Evolutionary conservation across 129 eudicot genomes (phyloP).

Genomic region (Dittrichia graveolens): DNA sequence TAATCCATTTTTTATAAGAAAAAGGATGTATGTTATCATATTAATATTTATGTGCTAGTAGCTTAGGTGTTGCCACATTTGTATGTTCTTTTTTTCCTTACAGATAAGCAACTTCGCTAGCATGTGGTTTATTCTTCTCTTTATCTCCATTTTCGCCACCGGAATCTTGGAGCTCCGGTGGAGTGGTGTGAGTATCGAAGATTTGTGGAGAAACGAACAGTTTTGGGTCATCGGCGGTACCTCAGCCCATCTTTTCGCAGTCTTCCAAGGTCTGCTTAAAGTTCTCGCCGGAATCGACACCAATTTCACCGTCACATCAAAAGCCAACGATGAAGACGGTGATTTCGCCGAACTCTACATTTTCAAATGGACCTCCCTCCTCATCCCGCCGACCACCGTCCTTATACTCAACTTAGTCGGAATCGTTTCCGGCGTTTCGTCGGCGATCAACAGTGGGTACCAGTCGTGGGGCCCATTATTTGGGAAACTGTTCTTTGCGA

Average conservation of each 20-base stretch:
- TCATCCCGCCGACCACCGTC: constrained; percentile 87
- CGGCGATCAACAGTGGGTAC: constrained; percentile 77
- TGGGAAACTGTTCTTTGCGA: constrained; percentile 68
- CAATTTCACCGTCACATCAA: constrained; percentile 84
- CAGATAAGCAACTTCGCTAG: constrained; percentile 94
- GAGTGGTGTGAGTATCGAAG: constrained; percentile 83
- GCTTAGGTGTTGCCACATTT: no score
- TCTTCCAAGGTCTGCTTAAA: constrained; percentile 82
- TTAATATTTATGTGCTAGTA: no score
- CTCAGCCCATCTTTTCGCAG: constrained; percentile 83
- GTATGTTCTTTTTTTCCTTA: constrained; percentile 4
- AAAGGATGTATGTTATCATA: no score
- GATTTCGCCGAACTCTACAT: constrained; percentile 76
- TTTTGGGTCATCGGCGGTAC: constrained; percentile 96
- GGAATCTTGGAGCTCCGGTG: constrained; percentile 85
- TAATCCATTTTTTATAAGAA: no score
- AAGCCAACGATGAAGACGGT: constrained; percentile 81
- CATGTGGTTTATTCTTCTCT: constrained; percentile 82
- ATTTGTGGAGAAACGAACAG: constrained; percentile 94
- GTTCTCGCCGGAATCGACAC: constrained; percentile 88
- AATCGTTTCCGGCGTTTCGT: constrained; percentile 69
- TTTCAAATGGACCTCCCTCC: constrained; percentile 83
- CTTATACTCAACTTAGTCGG: constrained; percentile 73
- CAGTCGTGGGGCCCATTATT: constrained; percentile 88
- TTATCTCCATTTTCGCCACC: constrained; percentile 68